A percentile compares a stretch with the other conserved stretches of the same genome.
phyloP scores from a whole-genome alignment of 768 basidiomycete genomes.

The Mycena capillaripes region DNA sequence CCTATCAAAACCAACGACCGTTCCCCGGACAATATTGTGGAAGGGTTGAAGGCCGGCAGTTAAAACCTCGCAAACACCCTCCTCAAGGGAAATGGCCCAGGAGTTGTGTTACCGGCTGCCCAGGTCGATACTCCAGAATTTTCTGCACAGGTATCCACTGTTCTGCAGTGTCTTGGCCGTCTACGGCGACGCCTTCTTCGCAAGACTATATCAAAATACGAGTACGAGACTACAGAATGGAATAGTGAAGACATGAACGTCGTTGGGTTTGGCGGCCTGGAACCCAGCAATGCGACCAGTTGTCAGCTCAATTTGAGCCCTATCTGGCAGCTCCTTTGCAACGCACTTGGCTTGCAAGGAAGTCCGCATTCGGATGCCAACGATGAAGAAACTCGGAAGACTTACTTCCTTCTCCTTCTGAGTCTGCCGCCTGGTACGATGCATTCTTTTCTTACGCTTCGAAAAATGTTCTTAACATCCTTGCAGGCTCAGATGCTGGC shows the following conservation, averaged over 20 bases:
- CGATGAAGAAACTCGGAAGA: neutral
- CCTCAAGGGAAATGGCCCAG: neutral
- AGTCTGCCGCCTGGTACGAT: neutral
- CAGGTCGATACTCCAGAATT: conserved; percentile 1
- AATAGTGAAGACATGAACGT: conserved; percentile 11
- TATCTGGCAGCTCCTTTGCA: neutral
- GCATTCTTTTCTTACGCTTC: neutral
- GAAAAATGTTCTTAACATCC: no score
- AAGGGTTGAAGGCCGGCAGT: neutral
- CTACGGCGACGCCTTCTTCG: neutral
- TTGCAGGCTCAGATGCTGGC: neutral
- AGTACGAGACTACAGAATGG: neutral
- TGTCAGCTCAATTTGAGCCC: neutral
- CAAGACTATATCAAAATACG: neutral
- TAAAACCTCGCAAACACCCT: conserved; percentile 2
- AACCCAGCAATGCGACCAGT: neutral
- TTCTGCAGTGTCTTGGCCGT: neutral
- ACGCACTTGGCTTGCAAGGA: neutral
- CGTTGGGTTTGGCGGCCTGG: neutral
- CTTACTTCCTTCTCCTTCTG: neutral
- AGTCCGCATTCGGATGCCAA: neutral
- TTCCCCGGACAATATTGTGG: neutral
- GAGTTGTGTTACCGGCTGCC: neutral
- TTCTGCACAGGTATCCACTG: neutral
- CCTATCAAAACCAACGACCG: neutral